These are phyloP conservation scores for Ambrosiella xylebori DNA, from an alignment of 2,329 filamentous ascomycete species.

Conservation along the genomic window DNA sequence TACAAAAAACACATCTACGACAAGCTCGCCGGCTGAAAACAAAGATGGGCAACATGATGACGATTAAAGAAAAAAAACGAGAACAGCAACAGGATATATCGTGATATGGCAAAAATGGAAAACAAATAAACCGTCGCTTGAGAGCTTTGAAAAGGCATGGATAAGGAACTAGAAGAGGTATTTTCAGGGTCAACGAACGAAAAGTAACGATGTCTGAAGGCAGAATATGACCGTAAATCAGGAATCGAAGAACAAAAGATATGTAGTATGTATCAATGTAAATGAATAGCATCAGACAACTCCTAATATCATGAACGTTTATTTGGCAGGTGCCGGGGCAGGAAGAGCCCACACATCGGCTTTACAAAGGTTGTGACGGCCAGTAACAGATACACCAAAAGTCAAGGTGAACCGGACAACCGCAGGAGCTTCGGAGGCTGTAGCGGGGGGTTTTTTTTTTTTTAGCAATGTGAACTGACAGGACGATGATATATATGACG, in stretches of 20 bases:
- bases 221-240: neutral
- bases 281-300: conserved; percentile 3
- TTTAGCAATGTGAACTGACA: neutral
- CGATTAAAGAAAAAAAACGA: neutral
- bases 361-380: conserved; percentile 57
- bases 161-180: neutral
- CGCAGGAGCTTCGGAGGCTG: conserved; percentile 24
- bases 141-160: neutral
- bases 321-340: neutral
- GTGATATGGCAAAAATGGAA: neutral
- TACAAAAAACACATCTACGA: too few relatives aligned
- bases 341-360: conserved; percentile 52
- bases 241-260: conserved; percentile 13
- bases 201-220: neutral
- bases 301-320: neutral
- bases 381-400: conserved; percentile 55
- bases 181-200: neutral
- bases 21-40: too few relatives aligned
- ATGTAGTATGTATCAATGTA: conserved; percentile 5
- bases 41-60: neutral
- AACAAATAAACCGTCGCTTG: neutral
- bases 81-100: neutral
- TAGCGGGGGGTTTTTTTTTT: neutral
- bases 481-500: neutral
- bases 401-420: conserved; percentile 63